These are phyloP conservation scores for Trifolium repens DNA, from an alignment of 306 rosid species.

Conservation along the genomic window DNA sequence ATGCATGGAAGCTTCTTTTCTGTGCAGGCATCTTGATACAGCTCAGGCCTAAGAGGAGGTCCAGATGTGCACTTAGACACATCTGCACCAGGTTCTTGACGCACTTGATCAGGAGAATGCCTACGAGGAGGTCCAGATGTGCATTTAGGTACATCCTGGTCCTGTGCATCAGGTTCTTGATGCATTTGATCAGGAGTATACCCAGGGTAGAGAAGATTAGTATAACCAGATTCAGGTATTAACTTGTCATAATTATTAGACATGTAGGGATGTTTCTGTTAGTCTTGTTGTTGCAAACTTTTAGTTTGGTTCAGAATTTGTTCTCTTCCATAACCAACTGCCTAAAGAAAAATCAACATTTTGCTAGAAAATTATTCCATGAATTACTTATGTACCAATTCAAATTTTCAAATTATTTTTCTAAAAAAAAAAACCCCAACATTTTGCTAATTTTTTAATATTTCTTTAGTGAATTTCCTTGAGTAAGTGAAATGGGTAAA, in stretches of 20 bases:
- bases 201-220: constrained; percentile 37
- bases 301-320: constrained; percentile 23
- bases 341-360: constrained; percentile 42
- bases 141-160: constrained; percentile 43
- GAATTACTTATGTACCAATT: constrained; percentile 26
- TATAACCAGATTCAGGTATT: constrained; percentile 44
- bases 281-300: neutral
- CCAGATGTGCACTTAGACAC: constrained; percentile 31
- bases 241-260: constrained; percentile 34
- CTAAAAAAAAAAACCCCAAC: constrained; percentile 21
- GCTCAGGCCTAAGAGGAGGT: constrained; percentile 46
- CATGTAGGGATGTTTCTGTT: constrained; percentile 1
- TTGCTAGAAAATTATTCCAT: constrained; percentile 47
- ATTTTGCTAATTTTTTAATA: constrained; percentile 31
- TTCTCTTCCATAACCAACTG: constrained; percentile 35
- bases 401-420: constrained; percentile 29
- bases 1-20: constrained; percentile 44
- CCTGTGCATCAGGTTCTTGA: constrained; percentile 44
- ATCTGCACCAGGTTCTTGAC: constrained; percentile 42
- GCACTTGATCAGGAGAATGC: constrained; percentile 41
- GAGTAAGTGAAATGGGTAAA: constrained; percentile 22
- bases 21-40: constrained; percentile 45
- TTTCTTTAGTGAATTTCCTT: constrained; percentile 39
- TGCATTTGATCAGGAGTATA: constrained; percentile 37
- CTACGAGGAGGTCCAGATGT: constrained; percentile 18